These are phyloP conservation scores for Termitomyces sp. DNA, from an alignment of 768 basidiomycete genomes.

Conservation along the genomic window DNA sequence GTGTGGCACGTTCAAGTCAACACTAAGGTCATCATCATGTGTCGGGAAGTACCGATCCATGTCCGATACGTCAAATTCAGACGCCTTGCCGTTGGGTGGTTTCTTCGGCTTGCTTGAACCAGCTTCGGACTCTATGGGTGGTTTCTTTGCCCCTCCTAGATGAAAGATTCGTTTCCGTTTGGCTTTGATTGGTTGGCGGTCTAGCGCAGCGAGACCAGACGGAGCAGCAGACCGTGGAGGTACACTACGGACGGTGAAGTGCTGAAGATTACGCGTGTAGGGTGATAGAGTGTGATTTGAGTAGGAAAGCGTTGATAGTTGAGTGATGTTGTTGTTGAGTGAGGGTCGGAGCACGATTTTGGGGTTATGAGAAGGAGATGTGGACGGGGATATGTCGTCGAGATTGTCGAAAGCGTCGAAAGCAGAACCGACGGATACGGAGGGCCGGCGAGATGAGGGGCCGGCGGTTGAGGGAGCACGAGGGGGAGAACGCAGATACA, in stretches of 20 bases:
- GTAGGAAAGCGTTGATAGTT: slow-evolving; percentile 79
- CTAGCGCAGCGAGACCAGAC: slow-evolving; percentile 20
- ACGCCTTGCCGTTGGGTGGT: not conserved
- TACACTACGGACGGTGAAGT: slow-evolving; percentile 89
- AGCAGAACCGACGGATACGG: slow-evolving; percentile 30
- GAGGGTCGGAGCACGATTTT: slow-evolving; percentile 64
- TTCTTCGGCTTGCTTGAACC: not conserved
- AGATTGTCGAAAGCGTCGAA: slow-evolving; percentile 19
- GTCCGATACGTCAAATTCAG: slow-evolving; percentile 62
- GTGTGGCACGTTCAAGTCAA: slow-evolving; percentile 2
- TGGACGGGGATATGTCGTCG: slow-evolving; percentile 19
- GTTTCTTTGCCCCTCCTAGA: slow-evolving; percentile 41
- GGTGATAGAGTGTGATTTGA: slow-evolving; percentile 95
- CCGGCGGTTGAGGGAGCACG: slow-evolving; percentile 6
- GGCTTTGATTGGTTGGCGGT: slow-evolving; percentile 65
- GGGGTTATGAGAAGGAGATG: slow-evolving; percentile 33
- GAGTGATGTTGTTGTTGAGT: slow-evolving; percentile 71
- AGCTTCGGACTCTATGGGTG: not conserved
- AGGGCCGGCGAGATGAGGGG: slow-evolving; percentile 31
- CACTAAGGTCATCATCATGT: slow-evolving; percentile 19
- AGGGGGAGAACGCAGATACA: slow-evolving; percentile 22
- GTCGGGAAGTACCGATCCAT: slow-evolving; percentile 73
- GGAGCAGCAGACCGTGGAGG: slow-evolving; percentile 51
- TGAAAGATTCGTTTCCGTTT: slow-evolving; percentile 71
- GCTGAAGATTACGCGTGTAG: slow-evolving; percentile 85